phyloP scores from a whole-genome alignment of 495 filamentous ascomycete species.

The Penicillium lividum region DNA sequence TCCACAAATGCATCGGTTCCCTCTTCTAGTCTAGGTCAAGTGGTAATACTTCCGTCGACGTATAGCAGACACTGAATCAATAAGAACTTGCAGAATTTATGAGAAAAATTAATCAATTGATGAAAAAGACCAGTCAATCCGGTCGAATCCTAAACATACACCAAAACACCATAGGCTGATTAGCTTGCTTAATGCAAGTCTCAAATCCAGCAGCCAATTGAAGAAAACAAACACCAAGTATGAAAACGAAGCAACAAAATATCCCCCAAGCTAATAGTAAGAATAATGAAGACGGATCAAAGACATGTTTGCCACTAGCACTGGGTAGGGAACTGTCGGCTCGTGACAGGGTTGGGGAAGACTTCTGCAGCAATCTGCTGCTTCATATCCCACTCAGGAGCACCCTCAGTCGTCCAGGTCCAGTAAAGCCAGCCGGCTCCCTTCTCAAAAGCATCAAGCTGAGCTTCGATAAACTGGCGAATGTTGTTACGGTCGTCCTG shows the following conservation, averaged over 20 bases:
- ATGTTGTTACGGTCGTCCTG: conserved; percentile 57
- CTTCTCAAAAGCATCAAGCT: conserved; percentile 72
- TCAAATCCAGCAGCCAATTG: conserved; percentile 9
- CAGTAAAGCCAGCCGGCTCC: conserved; percentile 76
- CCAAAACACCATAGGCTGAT: conserved; percentile 6
- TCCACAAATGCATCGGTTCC: not conserved
- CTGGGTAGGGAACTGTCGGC: conserved; percentile 49
- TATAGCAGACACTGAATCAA: too few species aligned
- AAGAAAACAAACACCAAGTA: not conserved
- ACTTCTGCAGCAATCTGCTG: conserved; percentile 58
- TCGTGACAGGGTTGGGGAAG: conserved; percentile 62
- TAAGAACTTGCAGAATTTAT: not conserved
- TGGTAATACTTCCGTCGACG: too few species aligned
- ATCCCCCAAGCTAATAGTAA: not conserved
- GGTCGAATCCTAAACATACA: not conserved
- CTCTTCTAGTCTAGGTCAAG: not conserved
- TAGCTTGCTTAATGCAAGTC: conserved; percentile 6
- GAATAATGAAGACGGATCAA: conserved; percentile 1
- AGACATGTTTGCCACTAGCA: conserved; percentile 28
- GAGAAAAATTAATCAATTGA: not conserved
- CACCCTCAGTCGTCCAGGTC: conserved; percentile 83
- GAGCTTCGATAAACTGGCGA: conserved; percentile 66
- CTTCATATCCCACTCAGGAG: conserved; percentile 87
- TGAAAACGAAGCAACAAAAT: not conserved
- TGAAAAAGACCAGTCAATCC: not conserved